A percentile compares a stretch with the other conserved stretches of the same genome.
Evolutionary conservation across 2,329 filamentous ascomycete species (phyloP).

Genomic region (Sporothrix protearum): DNA sequence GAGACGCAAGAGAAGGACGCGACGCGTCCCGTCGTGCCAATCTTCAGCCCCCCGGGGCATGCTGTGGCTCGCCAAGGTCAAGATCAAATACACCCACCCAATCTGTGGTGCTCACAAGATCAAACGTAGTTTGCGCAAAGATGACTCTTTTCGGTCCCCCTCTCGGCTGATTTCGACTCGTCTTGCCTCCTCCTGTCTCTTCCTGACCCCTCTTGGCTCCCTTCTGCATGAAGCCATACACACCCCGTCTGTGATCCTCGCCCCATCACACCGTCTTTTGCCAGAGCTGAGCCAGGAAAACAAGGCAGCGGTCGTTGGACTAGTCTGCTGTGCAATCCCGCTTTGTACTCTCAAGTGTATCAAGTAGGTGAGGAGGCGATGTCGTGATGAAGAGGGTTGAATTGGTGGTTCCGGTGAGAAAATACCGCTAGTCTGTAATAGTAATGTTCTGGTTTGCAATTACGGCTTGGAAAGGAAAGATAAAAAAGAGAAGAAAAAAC

Average conservation of each 20-base stretch:
- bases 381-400: not conserved
- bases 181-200: not conserved
- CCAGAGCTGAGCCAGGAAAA: not conserved
- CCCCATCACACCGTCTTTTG: conserved; percentile 1
- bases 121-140: not conserved
- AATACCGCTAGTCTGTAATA: not conserved
- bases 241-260: not conserved
- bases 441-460: conserved; percentile 1
- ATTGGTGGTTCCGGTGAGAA: not conserved
- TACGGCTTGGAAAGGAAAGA: too few relatives aligned
- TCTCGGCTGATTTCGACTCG: not conserved
- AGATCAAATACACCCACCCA: too few relatives aligned
- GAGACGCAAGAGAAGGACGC: not conserved
- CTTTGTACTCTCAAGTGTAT: conserved; percentile 1
- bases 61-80: too few relatives aligned
- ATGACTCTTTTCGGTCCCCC: conserved; percentile 8
- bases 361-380: not conserved
- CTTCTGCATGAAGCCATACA: not conserved
- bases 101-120: not conserved
- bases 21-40: not conserved
- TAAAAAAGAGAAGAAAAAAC: too few relatives aligned
- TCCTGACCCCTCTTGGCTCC: not conserved
- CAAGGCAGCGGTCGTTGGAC: not conserved
- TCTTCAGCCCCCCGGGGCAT: not conserved
- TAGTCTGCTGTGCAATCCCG: not conserved